Evolutionary conservation across 2,329 filamentous ascomycete genomes (phyloP).

Genomic region (Cercospora sp.): DNA sequence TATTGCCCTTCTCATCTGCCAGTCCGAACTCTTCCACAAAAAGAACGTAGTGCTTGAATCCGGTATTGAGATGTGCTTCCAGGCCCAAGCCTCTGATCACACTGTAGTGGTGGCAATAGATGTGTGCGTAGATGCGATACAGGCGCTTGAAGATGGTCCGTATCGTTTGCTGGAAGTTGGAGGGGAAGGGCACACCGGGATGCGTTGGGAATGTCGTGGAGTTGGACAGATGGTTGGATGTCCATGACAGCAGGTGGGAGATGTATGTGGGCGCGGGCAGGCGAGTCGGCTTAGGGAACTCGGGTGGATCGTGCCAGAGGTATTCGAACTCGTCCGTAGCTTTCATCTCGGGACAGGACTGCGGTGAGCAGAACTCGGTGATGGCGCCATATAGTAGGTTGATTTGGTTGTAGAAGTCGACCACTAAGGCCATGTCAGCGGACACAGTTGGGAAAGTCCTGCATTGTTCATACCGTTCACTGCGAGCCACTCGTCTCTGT

Average conservation of each 20-base stretch:
- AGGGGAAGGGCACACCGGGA: constrained; percentile 84
- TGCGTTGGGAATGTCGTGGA: constrained; percentile 79
- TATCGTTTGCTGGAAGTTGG: constrained; percentile 87
- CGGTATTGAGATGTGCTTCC: constrained; percentile 96
- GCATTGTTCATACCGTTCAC: constrained; percentile 71
- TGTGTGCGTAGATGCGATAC: constrained; percentile 95
- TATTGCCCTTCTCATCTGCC: constrained; percentile 71
- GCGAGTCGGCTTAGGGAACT: constrained; percentile 94
- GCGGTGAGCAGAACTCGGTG: constrained; percentile 97
- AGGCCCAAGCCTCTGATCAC: constrained; percentile 92
- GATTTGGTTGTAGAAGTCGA: constrained; percentile 99
- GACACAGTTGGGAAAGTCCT: not conserved
- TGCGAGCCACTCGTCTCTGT: constrained; percentile 96
- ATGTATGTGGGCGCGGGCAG: constrained; percentile 98
- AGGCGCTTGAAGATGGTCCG: constrained; percentile 99
- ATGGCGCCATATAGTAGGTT: constrained; percentile 98
- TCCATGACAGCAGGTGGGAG: constrained; percentile 96
- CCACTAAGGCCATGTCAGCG: constrained; percentile 61
- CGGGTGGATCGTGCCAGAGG: constrained; percentile 94
- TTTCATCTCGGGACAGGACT: constrained; percentile 98
- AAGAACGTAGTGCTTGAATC: constrained; percentile 99
- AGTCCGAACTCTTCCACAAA: constrained; percentile 97
- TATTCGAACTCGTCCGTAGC: constrained; percentile 99
- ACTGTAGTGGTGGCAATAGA: constrained; percentile 98
- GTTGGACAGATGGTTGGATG: constrained; percentile 93